These are phyloP conservation scores for Bruguiera gymnorhiza DNA, from an alignment of 345 rosid species.

Conservation along the genomic window DNA sequence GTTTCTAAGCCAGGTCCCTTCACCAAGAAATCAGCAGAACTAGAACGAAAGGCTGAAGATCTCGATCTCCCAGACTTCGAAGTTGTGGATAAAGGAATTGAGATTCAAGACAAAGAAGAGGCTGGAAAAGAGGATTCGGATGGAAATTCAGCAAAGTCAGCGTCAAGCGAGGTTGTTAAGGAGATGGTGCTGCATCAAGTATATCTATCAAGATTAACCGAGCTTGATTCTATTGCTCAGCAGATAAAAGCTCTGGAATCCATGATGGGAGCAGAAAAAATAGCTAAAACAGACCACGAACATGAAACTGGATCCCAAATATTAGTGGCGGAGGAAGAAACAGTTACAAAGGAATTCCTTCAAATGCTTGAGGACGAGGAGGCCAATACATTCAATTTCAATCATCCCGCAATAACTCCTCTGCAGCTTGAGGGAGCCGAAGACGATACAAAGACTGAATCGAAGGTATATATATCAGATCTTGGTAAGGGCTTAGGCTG, in stretches of 20 bases:
- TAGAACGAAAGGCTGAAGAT: conserved; percentile 50
- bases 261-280: conserved; percentile 58
- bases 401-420: conserved; percentile 44
- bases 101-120: conserved; percentile 56
- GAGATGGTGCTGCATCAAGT: conserved; percentile 61
- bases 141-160: conserved; percentile 39
- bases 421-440: conserved; percentile 46
- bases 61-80: conserved; percentile 72
- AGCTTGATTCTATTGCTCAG: conserved; percentile 83
- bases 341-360: conserved; percentile 80
- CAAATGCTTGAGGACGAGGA: conserved; percentile 81
- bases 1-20: conserved; percentile 22
- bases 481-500: conserved; percentile 87
- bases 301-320: conserved; percentile 55
- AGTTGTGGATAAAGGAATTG: conserved; percentile 85
- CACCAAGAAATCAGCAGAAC: conserved; percentile 39
- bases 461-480: conserved; percentile 64
- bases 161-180: conserved; percentile 62
- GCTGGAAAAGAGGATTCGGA: conserved; percentile 39
- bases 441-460: conserved; percentile 40
- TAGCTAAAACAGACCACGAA: conserved; percentile 38
- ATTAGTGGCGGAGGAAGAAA: conserved; percentile 80
- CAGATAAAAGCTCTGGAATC: conserved; percentile 94
- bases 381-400: conserved; percentile 25
- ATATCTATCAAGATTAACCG: conserved; percentile 57